Base-by-base conservation (phyloP, 805 yeast species). In the Kuraishia cidri region DNA sequence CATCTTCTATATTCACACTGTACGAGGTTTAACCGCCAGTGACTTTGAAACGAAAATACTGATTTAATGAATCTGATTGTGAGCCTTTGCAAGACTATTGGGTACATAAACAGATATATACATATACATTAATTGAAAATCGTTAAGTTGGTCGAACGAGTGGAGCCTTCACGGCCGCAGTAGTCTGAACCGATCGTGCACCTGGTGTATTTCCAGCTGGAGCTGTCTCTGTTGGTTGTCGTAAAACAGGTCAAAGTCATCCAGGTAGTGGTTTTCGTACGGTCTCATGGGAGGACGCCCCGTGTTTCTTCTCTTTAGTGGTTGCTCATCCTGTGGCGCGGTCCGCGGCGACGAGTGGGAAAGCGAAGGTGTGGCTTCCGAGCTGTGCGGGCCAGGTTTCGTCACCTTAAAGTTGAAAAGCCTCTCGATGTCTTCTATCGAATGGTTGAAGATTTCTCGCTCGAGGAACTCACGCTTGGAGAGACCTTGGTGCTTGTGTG, bases 1-100 rank as follows among this genome's bases (percentile, higher is more conserved):
- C n/a, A n/a, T n/a, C n/a, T n/a, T 28, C 48, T 49, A 46, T 69
- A 71, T 71, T 71, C 78, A 71, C 73, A 69, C 73, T 68, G 72
- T 68, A 66, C 55, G 69, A 67, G 66, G 52, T 46, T 40, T 40
- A 29, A 37, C 38, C 36, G 40, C 48, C 56, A 35, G 47, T 59
- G 66, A 60, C 54, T 56, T 48, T 42, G 43, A 39, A 50, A 48
- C 44, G 47, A 56, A 59, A 58, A 63, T 53, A 68, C 74, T 68
- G 74, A 67, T 68, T 67, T 68, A 65, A 65, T 65, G 71, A 65
- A 55, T 64, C 71, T 65, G 71, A 65, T 41, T 33, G 13, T 21
- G n/a, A 30, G 12, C 15, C 6, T 13, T n/a, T n/a, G n/a, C n/a
- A n/a, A n/a, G n/a, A n/a, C n/a, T n/a, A n/a, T n/a, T n/a, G n/a